A percentile compares a stretch with the other conserved stretches of the same genome.
These are phyloP conservation scores for Umbelopsis sp. DNA, from an alignment of 192 early-diverging fungal species.

Conservation along the genomic window DNA sequence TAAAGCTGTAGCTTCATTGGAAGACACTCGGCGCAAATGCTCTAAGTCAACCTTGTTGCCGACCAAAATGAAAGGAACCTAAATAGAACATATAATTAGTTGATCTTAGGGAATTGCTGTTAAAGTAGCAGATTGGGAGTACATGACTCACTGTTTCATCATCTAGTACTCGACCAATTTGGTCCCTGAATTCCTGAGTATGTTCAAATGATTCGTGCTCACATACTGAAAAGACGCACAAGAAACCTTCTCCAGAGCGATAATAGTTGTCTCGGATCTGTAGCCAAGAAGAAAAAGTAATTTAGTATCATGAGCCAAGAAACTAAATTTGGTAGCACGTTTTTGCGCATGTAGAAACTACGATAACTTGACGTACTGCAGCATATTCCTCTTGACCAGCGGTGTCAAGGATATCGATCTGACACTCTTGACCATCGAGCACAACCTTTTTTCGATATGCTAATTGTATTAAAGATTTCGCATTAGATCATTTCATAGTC, in stretches of 20 bases:
- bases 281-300: background rate
- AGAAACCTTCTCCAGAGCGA: slow-evolving; percentile 81
- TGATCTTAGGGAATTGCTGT: background rate
- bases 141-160: slow-evolving; percentile 61
- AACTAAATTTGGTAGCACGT: slow-evolving; percentile 1
- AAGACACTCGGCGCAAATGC: slow-evolving; percentile 60
- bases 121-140: background rate
- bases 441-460: slow-evolving; percentile 82
- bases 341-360: background rate
- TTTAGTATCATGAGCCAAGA: background rate
- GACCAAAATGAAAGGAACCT: slow-evolving; percentile 79
- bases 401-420: slow-evolving; percentile 90
- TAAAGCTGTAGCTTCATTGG: slow-evolving; percentile 55
- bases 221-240: slow-evolving; percentile 83
- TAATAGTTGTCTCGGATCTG: slow-evolving; percentile 87
- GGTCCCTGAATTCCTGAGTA: slow-evolving; percentile 84
- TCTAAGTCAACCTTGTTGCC: slow-evolving; percentile 78
- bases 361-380: slow-evolving; percentile 51
- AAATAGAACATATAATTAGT: background rate
- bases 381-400: slow-evolving; percentile 92
- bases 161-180: slow-evolving; percentile 82
- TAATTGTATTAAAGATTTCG: background rate
- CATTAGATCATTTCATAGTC: background rate
- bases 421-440: slow-evolving; percentile 74
- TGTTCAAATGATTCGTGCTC: slow-evolving; percentile 81